Conservation (phyloP, 768 basidiomycete species). For the Suillus tomentosus region DNA sequence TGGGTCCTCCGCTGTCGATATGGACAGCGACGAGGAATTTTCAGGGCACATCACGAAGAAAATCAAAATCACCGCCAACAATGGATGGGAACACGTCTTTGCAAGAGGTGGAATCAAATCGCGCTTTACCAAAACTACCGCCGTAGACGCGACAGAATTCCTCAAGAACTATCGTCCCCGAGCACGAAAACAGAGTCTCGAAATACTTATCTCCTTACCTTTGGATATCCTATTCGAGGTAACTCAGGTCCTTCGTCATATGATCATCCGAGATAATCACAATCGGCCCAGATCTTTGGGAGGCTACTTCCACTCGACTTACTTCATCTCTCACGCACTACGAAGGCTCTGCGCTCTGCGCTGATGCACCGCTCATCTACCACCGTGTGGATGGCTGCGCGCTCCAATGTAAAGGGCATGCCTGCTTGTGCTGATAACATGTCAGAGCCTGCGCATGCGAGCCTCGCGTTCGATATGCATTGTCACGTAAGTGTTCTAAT, state of each 20-base stretch:
- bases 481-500: slow-evolving; percentile 31
- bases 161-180: background rate
- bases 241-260: slow-evolving; percentile 23
- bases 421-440: slow-evolving; percentile 30
- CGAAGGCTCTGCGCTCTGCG: slow-evolving; percentile 31
- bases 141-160: background rate
- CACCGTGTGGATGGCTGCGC: slow-evolving; percentile 29
- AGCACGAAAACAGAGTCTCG: slow-evolving; percentile 15
- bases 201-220: slow-evolving; percentile 23
- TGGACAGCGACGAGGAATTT: background rate
- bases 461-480: slow-evolving; percentile 30
- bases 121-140: background rate
- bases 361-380: slow-evolving; percentile 24
- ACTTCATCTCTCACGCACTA: slow-evolving; percentile 33
- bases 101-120: slow-evolving; percentile 9
- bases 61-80: slow-evolving; percentile 5
- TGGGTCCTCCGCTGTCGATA: background rate
- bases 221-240: slow-evolving; percentile 23
- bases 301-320: slow-evolving; percentile 35
- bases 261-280: slow-evolving; percentile 12
- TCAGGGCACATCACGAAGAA: background rate
- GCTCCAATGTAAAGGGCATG: slow-evolving; percentile 23
- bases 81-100: slow-evolving; percentile 8
- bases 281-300: slow-evolving; percentile 23
- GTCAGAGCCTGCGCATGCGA: slow-evolving; percentile 32